Evolutionary conservation across 129 eudicot species (phyloP), one percentile per base, ranked within the genome.

Genomic region (Oenanthe sinensis): DNA sequence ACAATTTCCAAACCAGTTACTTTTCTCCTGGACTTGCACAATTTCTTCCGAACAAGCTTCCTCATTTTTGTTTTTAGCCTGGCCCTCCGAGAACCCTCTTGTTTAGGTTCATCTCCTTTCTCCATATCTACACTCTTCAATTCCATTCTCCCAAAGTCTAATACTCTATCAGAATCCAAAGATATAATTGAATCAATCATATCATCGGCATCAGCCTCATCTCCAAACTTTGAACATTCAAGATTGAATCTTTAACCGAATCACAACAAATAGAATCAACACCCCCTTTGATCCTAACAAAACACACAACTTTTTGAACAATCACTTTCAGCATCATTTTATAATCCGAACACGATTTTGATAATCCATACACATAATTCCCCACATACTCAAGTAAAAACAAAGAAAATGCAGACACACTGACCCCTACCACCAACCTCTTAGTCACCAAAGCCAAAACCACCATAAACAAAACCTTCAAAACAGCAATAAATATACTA

Each of bases 361-460:
- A 54, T 4, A 52, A 44, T 50, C 75, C 12, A 24, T n/a, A 68
- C 74, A 83, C 71, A 36, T 63, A 65, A 28, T 91, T 87, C 75
- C 88, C 87, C 14, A 82, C 74, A 80, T 77, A 83, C 58, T 94
- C 98, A 19, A 89, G 36, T 2, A 87, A 81, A 42, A 88, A 73
- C 71, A 94, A 73, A 69, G 82, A 36, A 47, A 86, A 88, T 17
- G 96, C 93, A 0, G 96, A 87, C 3, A 94, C 22, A 6, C 92
- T 85, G 54, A 94, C 83, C 79, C 92, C 96, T 42, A 94, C 70
- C 0, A 84, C 86, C 62, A 94, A 81, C 44, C 81, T 84, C 82
- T 88, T 87, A 0, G 88, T 83, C 69, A 88, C 90, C 77, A 90
- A 87, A 6, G 82, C 93, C 80, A 91, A 79, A 83, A 90, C 78